Base-by-base conservation (phyloP, 345 rosid species). In the Psidium guajava region DNA sequence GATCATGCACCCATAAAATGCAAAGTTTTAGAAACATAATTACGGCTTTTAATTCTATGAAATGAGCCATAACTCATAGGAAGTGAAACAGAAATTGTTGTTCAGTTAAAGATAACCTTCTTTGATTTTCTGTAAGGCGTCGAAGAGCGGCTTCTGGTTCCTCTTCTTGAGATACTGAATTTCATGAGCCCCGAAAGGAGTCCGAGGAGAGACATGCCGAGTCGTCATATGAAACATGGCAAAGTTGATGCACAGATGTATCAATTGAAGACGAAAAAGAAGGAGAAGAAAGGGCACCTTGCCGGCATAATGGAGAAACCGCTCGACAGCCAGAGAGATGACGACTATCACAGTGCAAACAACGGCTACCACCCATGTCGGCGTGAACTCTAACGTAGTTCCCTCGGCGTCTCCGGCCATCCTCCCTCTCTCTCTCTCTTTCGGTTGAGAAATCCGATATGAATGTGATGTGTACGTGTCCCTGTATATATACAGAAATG, bases 301-400 rank as follows among this genome's bases (percentile, higher is more conserved):
- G 87, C 99, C 99, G 82, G 91, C 84, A 85, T 86, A 90, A 75
- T 96, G 98, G 54, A 96, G 90, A 40, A 90, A 0, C 82, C 98
- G 93, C 75, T 95, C 99, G 54, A 90, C 92, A 64, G 87, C 86
- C 25, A 96, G 93, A 82, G 99, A 96, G 25, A 96, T 85, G 59
- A 90, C 47, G 74, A 96, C 98, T 22, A 96, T 95, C 84, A 94
- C 93, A 44, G 87, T 58, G 94, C 98, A 95, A 84, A 96, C 98
- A 8, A 88, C 89, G 28, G 99, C 96, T 21, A 96, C 94, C 24
- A 96, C 93, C 98, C 98, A 94, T 12, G 98, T 96, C 20, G 98
- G 96, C 5, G 98, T 94, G 51, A 89, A 89, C 91, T 95, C 98
- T 69, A 96, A 90, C 15, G 90, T 88, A 28, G 91, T 88, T 42